Percentiles rank a stretch among this genome's conserved stretches.
phyloP scores from a whole-genome alignment of 1,139 yeast species.

The Suhomyces bolitotheri region DNA sequence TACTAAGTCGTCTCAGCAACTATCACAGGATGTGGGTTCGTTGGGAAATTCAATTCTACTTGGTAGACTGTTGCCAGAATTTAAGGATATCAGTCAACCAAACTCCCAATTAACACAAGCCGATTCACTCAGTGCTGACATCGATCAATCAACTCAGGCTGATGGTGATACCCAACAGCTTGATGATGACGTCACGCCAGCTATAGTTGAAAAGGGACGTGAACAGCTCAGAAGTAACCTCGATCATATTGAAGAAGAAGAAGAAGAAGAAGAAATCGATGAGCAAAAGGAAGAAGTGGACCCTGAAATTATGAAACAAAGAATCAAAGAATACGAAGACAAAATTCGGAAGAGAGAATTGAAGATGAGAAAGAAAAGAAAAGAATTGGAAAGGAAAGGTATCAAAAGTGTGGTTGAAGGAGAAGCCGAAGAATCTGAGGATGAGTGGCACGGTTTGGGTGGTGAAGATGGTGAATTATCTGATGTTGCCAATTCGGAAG shows the following conservation, averaged over 20 bases:
- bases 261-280: slow-evolving; percentile 21
- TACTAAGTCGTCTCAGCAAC: slow-evolving; percentile 3
- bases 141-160: slow-evolving; percentile 11
- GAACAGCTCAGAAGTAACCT: slow-evolving; percentile 16
- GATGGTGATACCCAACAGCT: slow-evolving; percentile 16
- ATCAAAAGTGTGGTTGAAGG: slow-evolving; percentile 62
- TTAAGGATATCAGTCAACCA: slow-evolving; percentile 19
- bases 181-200: slow-evolving; percentile 26
- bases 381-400: slow-evolving; percentile 54
- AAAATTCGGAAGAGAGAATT: slow-evolving; percentile 42
- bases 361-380: slow-evolving; percentile 40
- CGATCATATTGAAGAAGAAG: slow-evolving; percentile 16
- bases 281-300: slow-evolving; percentile 25
- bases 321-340: slow-evolving; percentile 38
- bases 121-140: slow-evolving; percentile 4
- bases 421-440: slow-evolving; percentile 96
- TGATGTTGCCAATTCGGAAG: slow-evolving; percentile 71
- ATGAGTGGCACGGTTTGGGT: slow-evolving; percentile 91
- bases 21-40: slow-evolving; percentile 13
- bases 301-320: slow-evolving; percentile 30
- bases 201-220: slow-evolving; percentile 28
- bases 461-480: slow-evolving; percentile 75
- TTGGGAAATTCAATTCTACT: slow-evolving; percentile 8
- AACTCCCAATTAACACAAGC: slow-evolving; percentile 13
- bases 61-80: slow-evolving; percentile 22